Evolutionary conservation across 352 stramenopile genomes (phyloP).

Genomic region (Pythium volutum): DNA sequence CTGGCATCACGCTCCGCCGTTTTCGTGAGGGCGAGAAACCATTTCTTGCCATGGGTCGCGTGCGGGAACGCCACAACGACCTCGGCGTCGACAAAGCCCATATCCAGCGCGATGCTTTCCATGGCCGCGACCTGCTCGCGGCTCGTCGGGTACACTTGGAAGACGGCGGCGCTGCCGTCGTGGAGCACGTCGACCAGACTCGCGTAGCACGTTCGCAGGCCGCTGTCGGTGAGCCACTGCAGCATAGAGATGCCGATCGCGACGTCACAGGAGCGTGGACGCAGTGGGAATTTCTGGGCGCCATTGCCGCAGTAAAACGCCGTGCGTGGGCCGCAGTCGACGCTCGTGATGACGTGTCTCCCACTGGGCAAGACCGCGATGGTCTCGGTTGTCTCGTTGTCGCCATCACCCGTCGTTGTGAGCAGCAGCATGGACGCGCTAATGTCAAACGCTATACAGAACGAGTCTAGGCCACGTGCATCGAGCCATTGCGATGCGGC

Average conservation of each 20-base stretch:
- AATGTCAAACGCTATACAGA: conserved; percentile 72
- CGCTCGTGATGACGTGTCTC: conserved; percentile 7
- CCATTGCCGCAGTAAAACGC: conserved; percentile 68
- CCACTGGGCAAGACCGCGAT: conserved; percentile 20
- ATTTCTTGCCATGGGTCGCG: conserved; percentile 65
- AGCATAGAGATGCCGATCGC: conserved; percentile 83
- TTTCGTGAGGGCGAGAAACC: conserved; percentile 43
- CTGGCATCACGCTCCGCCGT: not conserved
- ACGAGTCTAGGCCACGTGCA: conserved; percentile 27
- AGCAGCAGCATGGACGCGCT: conserved; percentile 73
- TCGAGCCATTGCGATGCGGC: conserved; percentile 53
- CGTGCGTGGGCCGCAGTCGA: conserved; percentile 12
- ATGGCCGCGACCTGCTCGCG: conserved; percentile 55
- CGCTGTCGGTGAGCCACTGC: conserved; percentile 67
- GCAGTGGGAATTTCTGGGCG: conserved; percentile 57
- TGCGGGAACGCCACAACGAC: conserved; percentile 73
- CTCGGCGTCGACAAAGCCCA: conserved; percentile 51
- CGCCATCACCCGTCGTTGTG: not conserved
- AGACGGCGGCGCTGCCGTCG: conserved; percentile 32
- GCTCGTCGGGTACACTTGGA: conserved; percentile 68
- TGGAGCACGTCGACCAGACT: conserved; percentile 41
- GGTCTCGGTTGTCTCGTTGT: not conserved
- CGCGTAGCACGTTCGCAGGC: conserved; percentile 55
- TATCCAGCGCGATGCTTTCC: conserved; percentile 41
- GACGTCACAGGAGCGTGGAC: conserved; percentile 33